These are phyloP conservation scores for Moricandia arvensis DNA, from an alignment of 345 rosid genomes.

Conservation along the genomic window DNA sequence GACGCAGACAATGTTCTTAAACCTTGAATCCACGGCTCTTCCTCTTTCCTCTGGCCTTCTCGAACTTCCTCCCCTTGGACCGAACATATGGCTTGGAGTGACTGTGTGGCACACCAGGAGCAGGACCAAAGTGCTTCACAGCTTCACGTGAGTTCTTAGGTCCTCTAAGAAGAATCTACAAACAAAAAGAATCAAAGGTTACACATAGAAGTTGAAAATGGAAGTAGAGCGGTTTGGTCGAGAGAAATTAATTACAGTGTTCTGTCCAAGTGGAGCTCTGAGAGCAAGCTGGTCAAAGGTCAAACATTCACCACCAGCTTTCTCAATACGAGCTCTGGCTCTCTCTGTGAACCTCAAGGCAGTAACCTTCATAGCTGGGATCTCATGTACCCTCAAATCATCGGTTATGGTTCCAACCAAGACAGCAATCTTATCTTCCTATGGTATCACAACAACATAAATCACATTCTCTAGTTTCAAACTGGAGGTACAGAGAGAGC, in stretches of 20 bases:
- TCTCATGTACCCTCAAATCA: conserved; percentile 81
- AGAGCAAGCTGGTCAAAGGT: conserved; percentile 96
- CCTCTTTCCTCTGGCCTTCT: conserved; percentile 86
- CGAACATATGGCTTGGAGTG: conserved; percentile 87
- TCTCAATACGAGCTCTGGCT: conserved; percentile 88
- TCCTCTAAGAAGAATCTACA: conserved; percentile 87
- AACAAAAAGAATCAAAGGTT: neutral
- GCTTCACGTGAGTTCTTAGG: conserved; percentile 96
- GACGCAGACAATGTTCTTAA: conserved; percentile 36
- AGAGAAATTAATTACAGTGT: conserved; percentile 70
- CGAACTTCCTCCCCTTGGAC: conserved; percentile 84
- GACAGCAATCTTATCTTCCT: conserved; percentile 87
- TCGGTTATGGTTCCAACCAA: conserved; percentile 88
- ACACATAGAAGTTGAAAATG: neutral
- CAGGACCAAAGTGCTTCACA: conserved; percentile 94
- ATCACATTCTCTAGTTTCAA: no score
- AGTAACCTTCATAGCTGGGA: conserved; percentile 75
- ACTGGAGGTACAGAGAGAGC: neutral
- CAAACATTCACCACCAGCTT: conserved; percentile 96
- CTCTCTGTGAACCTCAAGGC: conserved; percentile 93
- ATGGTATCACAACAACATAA: neutral
- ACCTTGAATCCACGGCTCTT: conserved; percentile 79
- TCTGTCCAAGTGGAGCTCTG: conserved; percentile 92
- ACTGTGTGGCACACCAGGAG: conserved; percentile 98
- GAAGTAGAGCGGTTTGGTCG: neutral